These are phyloP conservation scores for Pseudogymnoascus verrucosus DNA, from an alignment of 2,329 filamentous ascomycete species.

Conservation along the genomic window DNA sequence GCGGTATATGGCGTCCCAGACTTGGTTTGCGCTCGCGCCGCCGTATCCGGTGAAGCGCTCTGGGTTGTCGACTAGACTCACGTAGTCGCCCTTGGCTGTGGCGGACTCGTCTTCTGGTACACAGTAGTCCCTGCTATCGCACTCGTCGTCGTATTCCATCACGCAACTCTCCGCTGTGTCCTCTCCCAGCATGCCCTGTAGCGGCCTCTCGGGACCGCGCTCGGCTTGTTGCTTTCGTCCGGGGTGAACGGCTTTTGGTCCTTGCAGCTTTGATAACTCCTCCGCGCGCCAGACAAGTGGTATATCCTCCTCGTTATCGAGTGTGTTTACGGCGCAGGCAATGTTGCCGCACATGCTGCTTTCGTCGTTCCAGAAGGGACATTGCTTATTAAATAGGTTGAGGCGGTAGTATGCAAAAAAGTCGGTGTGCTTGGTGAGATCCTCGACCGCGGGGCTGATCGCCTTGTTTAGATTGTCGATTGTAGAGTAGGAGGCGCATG, in stretches of 20 bases:
- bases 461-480: conserved; percentile 76
- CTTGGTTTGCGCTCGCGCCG: conserved; percentile 74
- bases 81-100: conserved; percentile 85
- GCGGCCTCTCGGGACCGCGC: conserved; percentile 58
- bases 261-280: conserved; percentile 85
- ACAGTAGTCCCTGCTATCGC: conserved; percentile 94
- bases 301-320: conserved; percentile 93
- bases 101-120: conserved; percentile 89
- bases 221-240: conserved; percentile 65
- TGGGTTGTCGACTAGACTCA: conserved; percentile 86
- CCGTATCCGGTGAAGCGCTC: conserved; percentile 93
- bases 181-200: conserved; percentile 77
- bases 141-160: conserved; percentile 94
- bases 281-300: conserved; percentile 85
- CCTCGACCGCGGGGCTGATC: conserved; percentile 68
- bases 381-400: conserved; percentile 89
- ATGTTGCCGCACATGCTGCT: conserved; percentile 95
- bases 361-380: conserved; percentile 92
- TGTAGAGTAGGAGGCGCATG: conserved; percentile 86
- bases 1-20: conserved; percentile 94
- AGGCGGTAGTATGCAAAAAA: conserved; percentile 98
- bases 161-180: conserved; percentile 92
- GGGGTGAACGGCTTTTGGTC: conserved; percentile 84
- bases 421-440: conserved; percentile 79
- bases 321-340: conserved; percentile 87